A percentile compares a stretch with the other conserved stretches of the same genome.
phyloP scores from a whole-genome alignment of 306 rosid species.

The Argentina anserina region DNA sequence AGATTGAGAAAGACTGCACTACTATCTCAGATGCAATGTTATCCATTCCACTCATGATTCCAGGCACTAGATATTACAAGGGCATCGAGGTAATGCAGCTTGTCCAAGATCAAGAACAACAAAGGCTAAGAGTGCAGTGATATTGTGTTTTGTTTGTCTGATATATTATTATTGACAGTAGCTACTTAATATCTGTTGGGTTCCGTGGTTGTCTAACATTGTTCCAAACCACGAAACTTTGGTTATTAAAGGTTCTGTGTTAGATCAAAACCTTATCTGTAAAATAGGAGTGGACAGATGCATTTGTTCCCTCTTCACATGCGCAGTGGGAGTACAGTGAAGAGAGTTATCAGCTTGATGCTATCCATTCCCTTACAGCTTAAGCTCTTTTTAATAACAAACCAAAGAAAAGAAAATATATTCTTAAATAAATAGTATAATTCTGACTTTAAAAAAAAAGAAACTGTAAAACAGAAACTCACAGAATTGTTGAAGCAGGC shows the following conservation, averaged over 20 bases:
- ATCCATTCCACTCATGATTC: conserved; percentile 60
- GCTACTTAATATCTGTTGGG: neutral
- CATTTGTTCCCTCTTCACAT: no score
- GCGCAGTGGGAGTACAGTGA: no score
- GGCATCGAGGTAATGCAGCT: conserved; percentile 49
- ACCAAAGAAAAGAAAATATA: neutral
- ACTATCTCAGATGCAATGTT: conserved; percentile 51
- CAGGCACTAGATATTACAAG: conserved; percentile 65
- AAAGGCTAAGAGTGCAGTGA: neutral
- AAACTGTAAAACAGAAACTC: neutral
- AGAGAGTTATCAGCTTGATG: neutral
- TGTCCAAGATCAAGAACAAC: neutral
- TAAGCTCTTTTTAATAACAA: neutral
- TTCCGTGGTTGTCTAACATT: neutral
- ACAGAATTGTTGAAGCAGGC: conserved; percentile 43
- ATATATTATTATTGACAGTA: no score
- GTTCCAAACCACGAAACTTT: neutral
- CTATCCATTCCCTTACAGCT: neutral
- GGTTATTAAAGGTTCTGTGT: no score
- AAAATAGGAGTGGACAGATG: no score
- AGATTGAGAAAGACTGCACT: conserved; percentile 51
- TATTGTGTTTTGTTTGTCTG: neutral
- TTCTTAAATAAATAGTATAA: neutral
- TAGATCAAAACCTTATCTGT: no score
- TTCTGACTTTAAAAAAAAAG: no score